Evolutionary conservation across 306 rosid genomes (phyloP), one percentile per base, ranked within the genome.

Genomic region (Begonia fuchsioides): DNA sequence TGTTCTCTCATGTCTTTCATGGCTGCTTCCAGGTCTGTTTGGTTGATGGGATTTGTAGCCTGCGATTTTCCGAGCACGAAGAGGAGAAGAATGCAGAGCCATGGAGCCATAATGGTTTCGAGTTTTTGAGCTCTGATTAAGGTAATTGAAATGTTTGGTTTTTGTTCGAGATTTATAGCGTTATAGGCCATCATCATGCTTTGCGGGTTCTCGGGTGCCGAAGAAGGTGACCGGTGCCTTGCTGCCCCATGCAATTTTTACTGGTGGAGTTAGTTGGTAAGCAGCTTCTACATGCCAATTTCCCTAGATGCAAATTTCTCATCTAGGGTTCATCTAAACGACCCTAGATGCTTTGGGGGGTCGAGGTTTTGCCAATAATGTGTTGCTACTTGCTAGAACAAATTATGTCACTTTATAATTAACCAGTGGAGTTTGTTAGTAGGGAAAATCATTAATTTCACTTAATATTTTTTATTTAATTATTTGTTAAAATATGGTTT

Each of bases 21-120:
- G 64, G 82, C 82, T 41, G 44, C 63, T 49, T 57, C 63, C 61
- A 76, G 64, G 52, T 79, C 72, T 9, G 80, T 63, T 66, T 73
- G 71, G 72, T 70, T 56, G 57, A 68, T 19, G 6, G 66, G 48
- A 13, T 44, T 10, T 8, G 49, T 53, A 32, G 72, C 44, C 49
- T 68, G 68, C 60, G 69, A 62, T 38, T 73, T 64, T 45, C 66
- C 62, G 8, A 66, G 49, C 38, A 61, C 13, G 11, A 75, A 55
- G 20, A 64, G 61, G 3, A 77, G 52, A 52, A 75, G 58, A 51
- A 66, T 17, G 39, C 62, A 18, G 68, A 72, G 54, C 83, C 74
- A 67, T 58, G 61, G 49, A 54, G 74, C 76, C 86, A 77, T 57
- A 68, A 47, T 13, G 46, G 48, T 44, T 40, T n/a, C n/a, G 48